Evolutionary conservation across 1,284 basidiomycete genomes (phyloP).

Genomic region (Ceratobasidium sp.): DNA sequence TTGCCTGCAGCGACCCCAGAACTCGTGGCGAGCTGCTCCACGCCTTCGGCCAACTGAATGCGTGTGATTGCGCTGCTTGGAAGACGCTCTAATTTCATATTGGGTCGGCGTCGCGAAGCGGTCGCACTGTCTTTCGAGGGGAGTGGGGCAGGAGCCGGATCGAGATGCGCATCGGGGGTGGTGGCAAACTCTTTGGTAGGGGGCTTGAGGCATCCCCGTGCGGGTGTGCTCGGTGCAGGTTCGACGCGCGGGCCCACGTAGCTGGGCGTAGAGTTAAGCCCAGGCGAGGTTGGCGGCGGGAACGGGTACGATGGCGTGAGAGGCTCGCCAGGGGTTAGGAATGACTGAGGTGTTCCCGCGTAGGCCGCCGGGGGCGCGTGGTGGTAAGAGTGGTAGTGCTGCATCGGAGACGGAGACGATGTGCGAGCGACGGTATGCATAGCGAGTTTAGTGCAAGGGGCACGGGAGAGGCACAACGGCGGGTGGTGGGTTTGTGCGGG

Average conservation of each 20-base stretch:
- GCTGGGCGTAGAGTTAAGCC: background rate
- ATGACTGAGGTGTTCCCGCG: background rate
- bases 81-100: constrained; percentile 32
- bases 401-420: constrained; percentile 17
- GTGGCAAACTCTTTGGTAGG: constrained; percentile 30
- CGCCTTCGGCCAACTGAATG: constrained; percentile 22
- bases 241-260: background rate
- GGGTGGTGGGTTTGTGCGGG: constrained; percentile 14
- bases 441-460: background rate
- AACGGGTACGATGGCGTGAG: constrained; percentile 5
- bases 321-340: background rate
- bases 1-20: constrained; percentile 1
- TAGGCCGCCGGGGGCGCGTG: constrained; percentile 8
- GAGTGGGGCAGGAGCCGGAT: background rate
- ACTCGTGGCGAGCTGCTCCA: background rate
- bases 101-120: constrained; percentile 23
- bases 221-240: constrained; percentile 4
- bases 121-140: background rate
- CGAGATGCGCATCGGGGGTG: background rate
- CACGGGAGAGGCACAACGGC: too few species aligned
- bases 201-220: constrained; percentile 28
- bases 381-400: constrained; percentile 26
- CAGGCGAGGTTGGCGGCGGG: constrained; percentile 3
- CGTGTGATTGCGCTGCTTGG: constrained; percentile 36
- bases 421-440: constrained; percentile 34